Conservation (phyloP, 208 protist genomes). For the Borovskyia barvae region DNA sequence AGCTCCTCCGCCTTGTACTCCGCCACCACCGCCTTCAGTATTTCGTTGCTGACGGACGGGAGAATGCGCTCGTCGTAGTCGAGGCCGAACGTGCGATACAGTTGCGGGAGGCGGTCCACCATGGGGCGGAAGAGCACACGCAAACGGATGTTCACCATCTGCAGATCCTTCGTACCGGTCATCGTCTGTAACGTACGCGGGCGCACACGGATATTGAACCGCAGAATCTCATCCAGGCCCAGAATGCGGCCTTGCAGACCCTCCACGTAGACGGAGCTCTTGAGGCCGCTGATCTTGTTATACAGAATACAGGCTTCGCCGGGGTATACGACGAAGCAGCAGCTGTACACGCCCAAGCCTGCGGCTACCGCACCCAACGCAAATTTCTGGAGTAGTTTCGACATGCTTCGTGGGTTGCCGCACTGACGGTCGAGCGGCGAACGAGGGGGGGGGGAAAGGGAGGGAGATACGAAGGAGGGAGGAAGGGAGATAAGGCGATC, state of each 20-base stretch:
- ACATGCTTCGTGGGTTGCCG: too few species aligned
- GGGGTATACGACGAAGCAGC: constrained; percentile 90
- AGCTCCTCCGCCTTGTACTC: constrained; percentile 99
- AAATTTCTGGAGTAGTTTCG: constrained; percentile 62
- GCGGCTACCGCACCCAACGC: constrained; percentile 59
- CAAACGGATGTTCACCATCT: constrained; percentile 93
- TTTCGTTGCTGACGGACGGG: constrained; percentile 97
- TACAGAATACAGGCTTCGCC: constrained; percentile 91
- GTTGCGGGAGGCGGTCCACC: constrained; percentile 78
- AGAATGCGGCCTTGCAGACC: constrained; percentile 91
- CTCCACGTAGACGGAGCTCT: constrained; percentile 88
- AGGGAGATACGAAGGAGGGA: constrained; percentile 11
- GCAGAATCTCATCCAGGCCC: constrained; percentile 94
- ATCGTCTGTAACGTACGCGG: constrained; percentile 89
- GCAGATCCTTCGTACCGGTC: constrained; percentile 93
- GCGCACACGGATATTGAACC: constrained; percentile 96
- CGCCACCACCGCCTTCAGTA: constrained; percentile 94
- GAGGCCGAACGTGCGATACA: constrained; percentile 90
- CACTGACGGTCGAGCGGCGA: too few species aligned
- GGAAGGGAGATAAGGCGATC: constrained; percentile 8
- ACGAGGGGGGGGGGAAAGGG: background rate
- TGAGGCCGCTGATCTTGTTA: constrained; percentile 88
- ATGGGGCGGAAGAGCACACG: constrained; percentile 90
- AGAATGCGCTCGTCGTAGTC: constrained; percentile 98
- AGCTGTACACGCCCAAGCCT: constrained; percentile 82